A percentile compares a stretch with the other conserved stretches of the same genome.
These are phyloP conservation scores for Phlebiopsis flavidoalba DNA, from an alignment of 768 basidiomycete species.

Conservation along the genomic window DNA sequence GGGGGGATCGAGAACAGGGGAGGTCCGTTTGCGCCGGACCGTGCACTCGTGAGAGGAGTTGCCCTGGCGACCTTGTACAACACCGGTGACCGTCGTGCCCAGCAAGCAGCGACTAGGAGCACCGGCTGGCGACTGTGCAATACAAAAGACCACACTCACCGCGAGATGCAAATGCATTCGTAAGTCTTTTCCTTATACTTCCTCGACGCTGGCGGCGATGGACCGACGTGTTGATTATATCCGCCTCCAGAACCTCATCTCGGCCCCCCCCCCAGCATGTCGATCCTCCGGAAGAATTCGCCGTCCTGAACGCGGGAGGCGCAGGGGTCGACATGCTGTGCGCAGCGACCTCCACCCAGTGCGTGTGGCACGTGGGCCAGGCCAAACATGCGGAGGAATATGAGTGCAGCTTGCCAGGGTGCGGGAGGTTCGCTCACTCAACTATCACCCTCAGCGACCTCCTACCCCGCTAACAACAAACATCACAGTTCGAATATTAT, in stretches of 20 bases:
- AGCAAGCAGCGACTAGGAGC: neutral
- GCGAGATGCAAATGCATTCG: neutral
- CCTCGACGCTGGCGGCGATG: neutral
- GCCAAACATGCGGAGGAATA: neutral
- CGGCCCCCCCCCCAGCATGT: neutral
- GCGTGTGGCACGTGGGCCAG: constrained; percentile 1
- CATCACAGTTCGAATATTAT: neutral
- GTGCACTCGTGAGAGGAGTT: neutral
- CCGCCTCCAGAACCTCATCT: neutral
- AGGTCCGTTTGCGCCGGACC: neutral
- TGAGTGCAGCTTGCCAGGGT: neutral
- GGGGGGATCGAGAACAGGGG: neutral
- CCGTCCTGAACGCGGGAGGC: neutral
- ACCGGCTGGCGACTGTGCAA: neutral
- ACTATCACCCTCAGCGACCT: neutral
- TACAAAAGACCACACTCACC: neutral
- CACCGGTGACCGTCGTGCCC: constrained; percentile 1
- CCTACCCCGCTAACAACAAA: neutral
- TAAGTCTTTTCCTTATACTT: neutral
- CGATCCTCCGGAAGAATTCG: neutral
- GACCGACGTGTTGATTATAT: neutral
- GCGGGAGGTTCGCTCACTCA: neutral
- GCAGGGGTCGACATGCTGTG: neutral
- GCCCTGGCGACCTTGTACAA: constrained; percentile 1
- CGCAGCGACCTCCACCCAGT: neutral